Evolutionary conservation across 768 basidiomycete genomes (phyloP).

Genomic region (Pisolithus marmoratus): DNA sequence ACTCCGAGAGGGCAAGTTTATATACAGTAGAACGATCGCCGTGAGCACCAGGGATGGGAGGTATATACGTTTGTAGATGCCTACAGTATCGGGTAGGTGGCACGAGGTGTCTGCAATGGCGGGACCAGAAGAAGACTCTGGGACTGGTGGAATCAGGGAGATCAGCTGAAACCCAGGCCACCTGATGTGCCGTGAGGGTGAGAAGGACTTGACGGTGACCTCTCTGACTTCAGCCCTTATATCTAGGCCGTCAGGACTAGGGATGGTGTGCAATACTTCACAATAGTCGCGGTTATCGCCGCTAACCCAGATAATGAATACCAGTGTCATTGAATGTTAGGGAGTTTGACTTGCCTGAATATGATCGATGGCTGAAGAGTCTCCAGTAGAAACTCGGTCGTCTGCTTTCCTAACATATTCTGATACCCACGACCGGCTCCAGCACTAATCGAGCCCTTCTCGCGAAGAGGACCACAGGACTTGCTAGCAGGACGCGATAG

Average conservation of each 20-base stretch:
- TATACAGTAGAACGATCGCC: conserved; percentile 38
- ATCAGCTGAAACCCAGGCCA: conserved; percentile 84
- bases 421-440: conserved; percentile 82
- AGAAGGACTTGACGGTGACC: conserved; percentile 86
- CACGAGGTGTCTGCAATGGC: conserved; percentile 68
- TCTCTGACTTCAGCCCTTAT: conserved; percentile 47
- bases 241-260: conserved; percentile 18
- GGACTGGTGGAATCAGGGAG: conserved; percentile 45
- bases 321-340: not conserved
- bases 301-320: conserved; percentile 32
- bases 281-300: conserved; percentile 94
- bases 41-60: conserved; percentile 56
- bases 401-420: conserved; percentile 75
- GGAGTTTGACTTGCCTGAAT: conserved; percentile 53
- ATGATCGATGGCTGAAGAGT: conserved; percentile 59
- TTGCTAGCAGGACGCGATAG: conserved; percentile 69
- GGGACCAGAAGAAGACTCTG: conserved; percentile 19
- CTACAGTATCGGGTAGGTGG: conserved; percentile 66
- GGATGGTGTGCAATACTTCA: conserved; percentile 54
- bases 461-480: conserved; percentile 71
- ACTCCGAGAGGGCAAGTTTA: conserved; percentile 33
- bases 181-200: conserved; percentile 64
- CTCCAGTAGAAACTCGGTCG: conserved; percentile 66
- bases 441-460: conserved; percentile 63
- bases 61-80: conserved; percentile 58